Evolutionary conservation across 1,139 yeast genomes (phyloP).

Genomic region (Hyphopichia wangnamkhiaoensis): DNA sequence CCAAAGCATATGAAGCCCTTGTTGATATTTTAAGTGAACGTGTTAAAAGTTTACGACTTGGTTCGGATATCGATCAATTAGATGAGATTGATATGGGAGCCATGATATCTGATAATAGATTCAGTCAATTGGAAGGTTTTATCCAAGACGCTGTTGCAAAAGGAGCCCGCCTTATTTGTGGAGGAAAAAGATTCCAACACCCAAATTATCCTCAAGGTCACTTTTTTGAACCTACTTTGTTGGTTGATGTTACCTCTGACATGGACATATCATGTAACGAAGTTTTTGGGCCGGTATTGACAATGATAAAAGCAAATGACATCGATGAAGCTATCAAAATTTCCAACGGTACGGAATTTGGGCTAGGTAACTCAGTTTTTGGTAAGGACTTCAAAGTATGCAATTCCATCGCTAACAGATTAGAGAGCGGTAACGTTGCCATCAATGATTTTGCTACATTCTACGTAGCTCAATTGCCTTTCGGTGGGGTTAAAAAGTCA

Average conservation of each 20-base stretch:
- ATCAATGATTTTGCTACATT: slow-evolving; percentile 96
- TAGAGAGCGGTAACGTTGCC: slow-evolving; percentile 89
- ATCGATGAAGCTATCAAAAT: slow-evolving; percentile 71
- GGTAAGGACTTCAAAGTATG: slow-evolving; percentile 60
- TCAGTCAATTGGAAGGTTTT: slow-evolving; percentile 62
- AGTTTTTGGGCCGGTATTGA: slow-evolving; percentile 89
- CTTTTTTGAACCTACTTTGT: slow-evolving; percentile 84
- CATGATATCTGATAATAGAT: slow-evolving; percentile 77
- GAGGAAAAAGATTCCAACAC: slow-evolving; percentile 78
- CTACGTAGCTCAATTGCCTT: slow-evolving; percentile 92
- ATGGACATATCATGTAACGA: slow-evolving; percentile 87
- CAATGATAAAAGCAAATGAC: slow-evolving; percentile 68
- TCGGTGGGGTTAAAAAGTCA: slow-evolving; percentile 90
- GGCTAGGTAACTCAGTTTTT: slow-evolving; percentile 88
- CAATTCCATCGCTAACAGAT: slow-evolving; percentile 58
- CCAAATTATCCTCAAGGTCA: slow-evolving; percentile 96
- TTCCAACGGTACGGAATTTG: slow-evolving; percentile 87
- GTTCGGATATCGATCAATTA: slow-evolving; percentile 87
- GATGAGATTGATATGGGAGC: slow-evolving; percentile 97
- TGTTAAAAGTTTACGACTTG: slow-evolving; percentile 66
- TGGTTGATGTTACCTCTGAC: slow-evolving; percentile 73
- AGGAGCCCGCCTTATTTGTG: slow-evolving; percentile 79
- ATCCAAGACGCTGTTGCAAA: slow-evolving; percentile 70
- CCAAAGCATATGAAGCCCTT: slow-evolving; percentile 62
- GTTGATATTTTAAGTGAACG: slow-evolving; percentile 57